Percentiles rank a stretch among this genome's conserved stretches.
Evolutionary conservation across 768 basidiomycete genomes (phyloP).

Genomic region (Lentinula detonsa): DNA sequence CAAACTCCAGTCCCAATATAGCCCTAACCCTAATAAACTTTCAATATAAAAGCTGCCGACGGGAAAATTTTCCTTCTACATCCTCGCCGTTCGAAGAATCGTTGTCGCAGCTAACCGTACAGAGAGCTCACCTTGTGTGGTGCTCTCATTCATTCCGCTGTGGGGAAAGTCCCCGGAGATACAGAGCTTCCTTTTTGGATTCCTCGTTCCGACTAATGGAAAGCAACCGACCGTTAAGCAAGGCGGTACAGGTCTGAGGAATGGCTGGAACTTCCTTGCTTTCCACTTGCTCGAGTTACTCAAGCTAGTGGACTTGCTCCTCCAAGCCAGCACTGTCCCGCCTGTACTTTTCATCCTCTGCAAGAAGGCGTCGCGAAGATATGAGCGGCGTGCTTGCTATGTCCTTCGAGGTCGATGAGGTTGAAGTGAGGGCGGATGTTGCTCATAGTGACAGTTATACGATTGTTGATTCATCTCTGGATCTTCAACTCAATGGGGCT

Average conservation of each 20-base stretch:
- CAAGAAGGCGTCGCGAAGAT: constrained; percentile 54
- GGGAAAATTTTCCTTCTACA: constrained; percentile 20
- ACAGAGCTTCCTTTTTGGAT: constrained; percentile 55
- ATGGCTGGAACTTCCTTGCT: constrained; percentile 43
- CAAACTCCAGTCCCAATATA: not conserved
- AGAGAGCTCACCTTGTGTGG: constrained; percentile 30
- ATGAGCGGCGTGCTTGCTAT: constrained; percentile 59
- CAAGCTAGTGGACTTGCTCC: constrained; percentile 29
- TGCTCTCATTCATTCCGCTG: constrained; percentile 51
- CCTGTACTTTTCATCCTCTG: constrained; percentile 24
- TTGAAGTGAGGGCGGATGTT: constrained; percentile 43
- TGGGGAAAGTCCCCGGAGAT: constrained; percentile 95
- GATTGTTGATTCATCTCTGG: constrained; percentile 48
- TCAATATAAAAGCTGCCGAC: constrained; percentile 7
- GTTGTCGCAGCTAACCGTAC: constrained; percentile 79
- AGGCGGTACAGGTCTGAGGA: constrained; percentile 51
- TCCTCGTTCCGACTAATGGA: constrained; percentile 50
- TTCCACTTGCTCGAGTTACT: constrained; percentile 14
- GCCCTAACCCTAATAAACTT: not conserved
- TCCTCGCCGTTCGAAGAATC: constrained; percentile 70
- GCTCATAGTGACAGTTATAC: constrained; percentile 89
- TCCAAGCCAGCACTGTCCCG: constrained; percentile 54
- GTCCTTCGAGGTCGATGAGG: not conserved
- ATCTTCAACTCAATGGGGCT: constrained; percentile 88
- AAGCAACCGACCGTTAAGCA: constrained; percentile 70